Conservation (phyloP, 352 stramenopile species). For the Globisporangium megalacanthum region DNA sequence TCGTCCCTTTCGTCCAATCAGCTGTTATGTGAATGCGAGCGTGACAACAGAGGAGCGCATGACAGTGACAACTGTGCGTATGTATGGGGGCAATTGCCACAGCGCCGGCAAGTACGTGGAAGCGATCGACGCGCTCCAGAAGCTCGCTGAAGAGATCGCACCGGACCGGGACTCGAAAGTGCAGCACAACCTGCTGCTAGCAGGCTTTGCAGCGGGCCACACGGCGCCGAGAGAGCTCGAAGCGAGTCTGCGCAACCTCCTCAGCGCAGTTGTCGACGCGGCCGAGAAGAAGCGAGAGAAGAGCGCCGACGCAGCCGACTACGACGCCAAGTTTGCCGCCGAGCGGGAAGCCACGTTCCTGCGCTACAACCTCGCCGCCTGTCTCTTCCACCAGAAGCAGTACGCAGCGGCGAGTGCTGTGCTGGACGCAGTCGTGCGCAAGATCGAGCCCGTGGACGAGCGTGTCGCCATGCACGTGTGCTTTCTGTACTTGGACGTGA, state of each 20-base stretch:
- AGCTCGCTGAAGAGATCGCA: slow-evolving; percentile 78
- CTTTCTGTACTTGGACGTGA: slow-evolving; percentile 91
- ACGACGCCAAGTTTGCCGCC: slow-evolving; percentile 41
- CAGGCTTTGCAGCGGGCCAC: slow-evolving; percentile 57
- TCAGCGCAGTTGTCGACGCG: slow-evolving; percentile 33
- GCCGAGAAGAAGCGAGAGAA: slow-evolving; percentile 27
- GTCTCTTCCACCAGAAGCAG: slow-evolving; percentile 87
- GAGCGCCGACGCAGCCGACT: slow-evolving; percentile 6
- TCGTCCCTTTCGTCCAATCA: no score
- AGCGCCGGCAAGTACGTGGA: slow-evolving; percentile 84
- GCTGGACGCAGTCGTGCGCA: slow-evolving; percentile 83
- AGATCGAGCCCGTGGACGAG: slow-evolving; percentile 89
- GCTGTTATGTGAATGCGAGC: no score
- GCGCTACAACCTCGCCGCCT: slow-evolving; percentile 88
- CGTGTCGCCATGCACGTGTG: slow-evolving; percentile 90
- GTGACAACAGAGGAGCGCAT: no score
- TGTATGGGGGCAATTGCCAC: neutral
- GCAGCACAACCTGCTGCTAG: slow-evolving; percentile 79
- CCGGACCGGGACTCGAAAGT: slow-evolving; percentile 75
- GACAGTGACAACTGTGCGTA: no score
- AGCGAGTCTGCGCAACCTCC: slow-evolving; percentile 52
- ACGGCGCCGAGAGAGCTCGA: slow-evolving; percentile 71
- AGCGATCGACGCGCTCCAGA: slow-evolving; percentile 76
- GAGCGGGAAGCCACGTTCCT: slow-evolving; percentile 85
- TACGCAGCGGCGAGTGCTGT: slow-evolving; percentile 83